These are phyloP conservation scores for Calonectria hawksworthii DNA, from an alignment of 2,329 filamentous ascomycete genomes.

Conservation along the genomic window DNA sequence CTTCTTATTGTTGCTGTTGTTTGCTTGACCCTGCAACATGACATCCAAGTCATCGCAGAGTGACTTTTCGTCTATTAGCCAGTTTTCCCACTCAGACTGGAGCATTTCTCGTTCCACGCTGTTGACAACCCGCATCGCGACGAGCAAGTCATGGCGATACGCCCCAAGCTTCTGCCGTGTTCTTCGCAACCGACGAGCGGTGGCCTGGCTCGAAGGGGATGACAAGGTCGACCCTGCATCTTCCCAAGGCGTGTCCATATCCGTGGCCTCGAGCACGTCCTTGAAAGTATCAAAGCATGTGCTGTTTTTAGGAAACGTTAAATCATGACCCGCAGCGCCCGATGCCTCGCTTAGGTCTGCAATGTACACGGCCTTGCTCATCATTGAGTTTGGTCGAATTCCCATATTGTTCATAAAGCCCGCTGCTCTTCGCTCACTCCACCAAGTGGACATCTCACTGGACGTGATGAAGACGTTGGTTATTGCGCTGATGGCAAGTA, in stretches of 20 bases:
- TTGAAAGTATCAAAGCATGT: slow-evolving; percentile 75
- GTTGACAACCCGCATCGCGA: slow-evolving; percentile 92
- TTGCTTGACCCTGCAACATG: slow-evolving; percentile 54
- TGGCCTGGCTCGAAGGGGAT: slow-evolving; percentile 64
- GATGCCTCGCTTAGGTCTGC: slow-evolving; percentile 80
- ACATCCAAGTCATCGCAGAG: slow-evolving; percentile 76
- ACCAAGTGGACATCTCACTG: slow-evolving; percentile 83
- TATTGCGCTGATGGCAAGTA: slow-evolving; percentile 78
- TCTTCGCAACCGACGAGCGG: slow-evolving; percentile 77
- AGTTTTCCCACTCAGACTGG: slow-evolving; percentile 92
- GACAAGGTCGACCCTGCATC: slow-evolving; percentile 63
- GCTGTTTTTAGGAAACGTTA: slow-evolving; percentile 60
- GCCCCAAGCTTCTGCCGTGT: slow-evolving; percentile 87
- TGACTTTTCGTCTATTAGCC: slow-evolving; percentile 83
- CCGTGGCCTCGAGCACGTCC: slow-evolving; percentile 68
- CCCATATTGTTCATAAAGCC: slow-evolving; percentile 88
- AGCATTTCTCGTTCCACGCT: slow-evolving; percentile 89
- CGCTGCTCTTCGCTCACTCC: slow-evolving; percentile 83
- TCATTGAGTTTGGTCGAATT: slow-evolving; percentile 81
- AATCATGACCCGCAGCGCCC: slow-evolving; percentile 50
- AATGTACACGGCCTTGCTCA: slow-evolving; percentile 90
- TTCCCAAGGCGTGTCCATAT: slow-evolving; percentile 70
- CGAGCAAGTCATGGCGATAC: slow-evolving; percentile 90
- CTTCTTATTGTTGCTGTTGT: slow-evolving; percentile 30
- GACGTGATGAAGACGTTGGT: slow-evolving; percentile 83